phyloP scores from a whole-genome alignment of 2,329 filamentous ascomycete species.

The Paecilomyces niveus region DNA sequence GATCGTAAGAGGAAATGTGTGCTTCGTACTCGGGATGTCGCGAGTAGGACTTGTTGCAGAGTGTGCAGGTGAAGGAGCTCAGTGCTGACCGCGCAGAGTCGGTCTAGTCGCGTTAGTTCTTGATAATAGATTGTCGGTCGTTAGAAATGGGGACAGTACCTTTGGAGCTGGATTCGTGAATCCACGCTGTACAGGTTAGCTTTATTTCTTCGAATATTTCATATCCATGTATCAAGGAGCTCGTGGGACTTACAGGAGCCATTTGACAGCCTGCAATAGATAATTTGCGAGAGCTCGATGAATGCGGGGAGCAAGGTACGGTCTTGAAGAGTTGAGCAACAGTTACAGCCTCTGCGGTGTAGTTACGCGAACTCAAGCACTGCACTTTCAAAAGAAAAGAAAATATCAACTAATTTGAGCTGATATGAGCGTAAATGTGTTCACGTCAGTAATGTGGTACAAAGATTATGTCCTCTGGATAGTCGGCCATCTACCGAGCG shows the following conservation, averaged over 20 bases:
- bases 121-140: background rate
- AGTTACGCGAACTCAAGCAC: background rate
- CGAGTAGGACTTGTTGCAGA: slow-evolving; percentile 90
- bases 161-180: slow-evolving; percentile 42
- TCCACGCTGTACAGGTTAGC: slow-evolving; percentile 30
- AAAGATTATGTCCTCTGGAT: background rate
- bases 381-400: background rate
- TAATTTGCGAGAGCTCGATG: background rate
- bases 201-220: background rate
- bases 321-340: background rate
- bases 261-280: slow-evolving; percentile 8
- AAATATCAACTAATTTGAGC: background rate
- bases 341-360: background rate
- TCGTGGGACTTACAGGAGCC: slow-evolving; percentile 24
- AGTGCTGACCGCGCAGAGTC: slow-evolving; percentile 66
- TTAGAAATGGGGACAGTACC: slow-evolving; percentile 19
- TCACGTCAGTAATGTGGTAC: background rate
- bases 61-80: slow-evolving; percentile 72
- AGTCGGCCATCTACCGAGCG: background rate
- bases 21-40: slow-evolving; percentile 96
- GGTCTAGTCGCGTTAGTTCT: slow-evolving; percentile 30
- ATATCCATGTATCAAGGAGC: background rate
- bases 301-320: background rate
- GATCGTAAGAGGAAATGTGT: slow-evolving; percentile 89
- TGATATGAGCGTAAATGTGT: background rate